phyloP scores from a whole-genome alignment of 2,329 filamentous ascomycete genomes.

The Fusarium torulosum region DNA sequence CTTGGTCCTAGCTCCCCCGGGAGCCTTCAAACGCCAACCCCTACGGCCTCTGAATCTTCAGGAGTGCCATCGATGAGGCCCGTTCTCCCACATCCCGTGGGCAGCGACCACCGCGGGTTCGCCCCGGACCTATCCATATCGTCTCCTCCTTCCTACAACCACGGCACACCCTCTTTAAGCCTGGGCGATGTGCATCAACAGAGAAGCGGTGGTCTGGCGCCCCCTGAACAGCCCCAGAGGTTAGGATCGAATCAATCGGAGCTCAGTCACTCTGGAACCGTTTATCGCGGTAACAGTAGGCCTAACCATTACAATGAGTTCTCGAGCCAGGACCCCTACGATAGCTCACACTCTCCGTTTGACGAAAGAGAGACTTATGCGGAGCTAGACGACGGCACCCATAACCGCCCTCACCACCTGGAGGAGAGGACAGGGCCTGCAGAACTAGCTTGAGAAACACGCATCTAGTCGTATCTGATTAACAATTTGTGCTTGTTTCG shows the following conservation, averaged over 20 bases:
- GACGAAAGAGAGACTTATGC: constrained; percentile 21
- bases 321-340: constrained; percentile 33
- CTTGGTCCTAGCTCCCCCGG: constrained; percentile 15
- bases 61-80: constrained; percentile 27
- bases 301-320: constrained; percentile 43
- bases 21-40: constrained; percentile 31
- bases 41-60: constrained; percentile 31
- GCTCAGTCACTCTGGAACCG: constrained; percentile 31
- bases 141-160: constrained; percentile 21
- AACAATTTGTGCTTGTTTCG: background rate
- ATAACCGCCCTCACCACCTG: constrained; percentile 18
- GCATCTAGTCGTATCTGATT: background rate
- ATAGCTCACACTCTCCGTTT: constrained; percentile 11
- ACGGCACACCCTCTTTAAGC: constrained; percentile 23
- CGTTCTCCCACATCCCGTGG: constrained; percentile 30
- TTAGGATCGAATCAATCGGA: constrained; percentile 18
- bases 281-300: constrained; percentile 40
- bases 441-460: constrained; percentile 15
- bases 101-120: constrained; percentile 21
- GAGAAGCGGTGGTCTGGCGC: constrained; percentile 10
- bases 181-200: constrained; percentile 23
- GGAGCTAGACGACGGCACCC: constrained; percentile 27
- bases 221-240: constrained; percentile 11
- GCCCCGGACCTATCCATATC: constrained; percentile 15
- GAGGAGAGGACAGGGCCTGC: constrained; percentile 16